These are phyloP conservation scores for Fusarium sp. DNA, from an alignment of 2,329 filamentous ascomycete genomes.

Conservation along the genomic window DNA sequence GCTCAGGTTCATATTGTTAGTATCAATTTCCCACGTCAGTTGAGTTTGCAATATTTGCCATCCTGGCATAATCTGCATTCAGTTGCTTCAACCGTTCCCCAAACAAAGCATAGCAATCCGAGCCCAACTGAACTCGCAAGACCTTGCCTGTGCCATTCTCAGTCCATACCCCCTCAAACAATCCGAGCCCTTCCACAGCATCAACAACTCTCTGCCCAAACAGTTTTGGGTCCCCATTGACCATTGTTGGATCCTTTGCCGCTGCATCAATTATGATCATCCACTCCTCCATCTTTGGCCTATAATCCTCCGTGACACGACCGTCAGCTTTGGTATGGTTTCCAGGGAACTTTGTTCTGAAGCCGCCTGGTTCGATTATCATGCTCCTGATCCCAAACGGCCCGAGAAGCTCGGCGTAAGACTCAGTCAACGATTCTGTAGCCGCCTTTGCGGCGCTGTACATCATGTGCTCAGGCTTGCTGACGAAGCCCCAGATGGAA, in stretches of 20 bases:
- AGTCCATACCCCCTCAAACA: constrained; percentile 3
- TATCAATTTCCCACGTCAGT: not conserved
- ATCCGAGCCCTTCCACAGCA: not conserved
- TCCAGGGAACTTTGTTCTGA: constrained; percentile 16
- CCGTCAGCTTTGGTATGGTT: constrained; percentile 13
- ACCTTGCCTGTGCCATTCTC: not conserved
- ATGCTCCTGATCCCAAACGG: constrained; percentile 17
- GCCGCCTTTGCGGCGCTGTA: constrained; percentile 20
- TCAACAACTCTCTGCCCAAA: constrained; percentile 16
- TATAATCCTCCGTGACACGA: constrained; percentile 13
- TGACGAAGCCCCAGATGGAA: constrained; percentile 19
- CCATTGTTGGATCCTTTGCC: constrained; percentile 4
- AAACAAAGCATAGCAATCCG: constrained; percentile 17
- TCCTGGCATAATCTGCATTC: not conserved
- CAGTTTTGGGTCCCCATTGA: constrained; percentile 13
- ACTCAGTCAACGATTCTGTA: constrained; percentile 19
- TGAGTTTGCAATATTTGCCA: constrained; percentile 8
- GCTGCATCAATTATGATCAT: constrained; percentile 13
- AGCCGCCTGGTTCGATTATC: constrained; percentile 29
- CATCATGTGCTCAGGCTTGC: constrained; percentile 24
- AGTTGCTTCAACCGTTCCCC: not conserved
- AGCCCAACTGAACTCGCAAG: constrained; percentile 13
- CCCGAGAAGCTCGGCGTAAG: constrained; percentile 16
- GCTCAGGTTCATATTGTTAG: no score
- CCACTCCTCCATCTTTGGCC: constrained; percentile 6